Base-by-base conservation (phyloP, 345 rosid genomes). In the Heritiera littoralis region DNA sequence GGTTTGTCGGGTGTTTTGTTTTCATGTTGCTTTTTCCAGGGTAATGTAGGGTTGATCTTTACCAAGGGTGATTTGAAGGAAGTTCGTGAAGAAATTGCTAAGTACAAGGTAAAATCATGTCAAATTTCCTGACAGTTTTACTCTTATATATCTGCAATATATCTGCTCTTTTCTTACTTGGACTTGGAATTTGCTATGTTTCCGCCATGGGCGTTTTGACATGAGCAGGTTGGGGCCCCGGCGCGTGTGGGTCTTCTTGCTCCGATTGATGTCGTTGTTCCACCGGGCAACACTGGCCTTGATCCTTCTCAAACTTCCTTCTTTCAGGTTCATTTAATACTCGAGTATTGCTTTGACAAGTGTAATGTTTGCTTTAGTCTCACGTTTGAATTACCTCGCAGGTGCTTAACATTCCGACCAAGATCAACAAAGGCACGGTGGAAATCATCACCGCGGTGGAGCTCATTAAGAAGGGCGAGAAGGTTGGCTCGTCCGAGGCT, bases 11-110 rank as follows among this genome's bases (percentile, higher is more conserved):
- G 1, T 41, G 5, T 48, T 40, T 35, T 54, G 15, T 13, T 67
- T 46, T 48, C 51, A 18, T 35, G 38, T 30, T 30, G 46, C 10
- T 40, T 78, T 13, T 35, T 28, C 18, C 80, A 90, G 95, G 97
- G 94, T 0, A 93, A 93, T 64, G 93, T 91, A 15, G 96, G 93
- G 7, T 79, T 93, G 77, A 88, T 93, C 65, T 91, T 93, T 87
- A 93, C 93, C 5, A 93, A 90, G 64, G 94, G 97, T 72, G 97
- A 93, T 72, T 60, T 89, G 83, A 93, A 91, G 77, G 95, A 93
- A 83, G 94, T 91, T 59, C 86, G 92, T 6, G 93, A 87, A 63
- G 95, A 91, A 77, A 87, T 93, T 72, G 88, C 86, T 6, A 91
- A 91, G 82, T 93, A 93, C 83, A 91, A 93, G 94, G 94, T 90